Conservation (phyloP, 2,329 filamentous ascomycete genomes). For the Phaeosphaeria sp. region DNA sequence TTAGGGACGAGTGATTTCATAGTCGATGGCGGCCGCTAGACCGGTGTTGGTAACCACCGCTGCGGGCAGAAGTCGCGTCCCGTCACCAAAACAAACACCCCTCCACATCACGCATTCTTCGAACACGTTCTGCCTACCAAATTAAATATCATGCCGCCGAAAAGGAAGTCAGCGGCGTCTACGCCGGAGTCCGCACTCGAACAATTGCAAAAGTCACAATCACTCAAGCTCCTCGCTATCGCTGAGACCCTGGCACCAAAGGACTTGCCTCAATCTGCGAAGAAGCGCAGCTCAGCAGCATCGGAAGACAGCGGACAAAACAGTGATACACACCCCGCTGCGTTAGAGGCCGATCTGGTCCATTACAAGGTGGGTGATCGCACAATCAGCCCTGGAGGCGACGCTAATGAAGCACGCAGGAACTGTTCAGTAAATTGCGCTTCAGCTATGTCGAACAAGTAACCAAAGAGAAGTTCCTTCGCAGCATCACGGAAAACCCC, state of each 20-base stretch:
- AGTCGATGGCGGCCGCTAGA: slow-evolving; percentile 13
- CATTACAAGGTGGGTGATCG: slow-evolving; percentile 73
- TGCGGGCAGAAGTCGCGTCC: slow-evolving; percentile 17
- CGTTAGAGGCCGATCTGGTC: slow-evolving; percentile 79
- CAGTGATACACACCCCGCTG: slow-evolving; percentile 70
- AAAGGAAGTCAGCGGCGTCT: slow-evolving; percentile 26
- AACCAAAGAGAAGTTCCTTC: slow-evolving; percentile 97
- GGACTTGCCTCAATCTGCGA: slow-evolving; percentile 46
- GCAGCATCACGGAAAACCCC: slow-evolving; percentile 87
- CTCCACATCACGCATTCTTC: slow-evolving; percentile 6
- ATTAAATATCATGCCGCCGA: slow-evolving; percentile 29
- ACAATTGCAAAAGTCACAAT: slow-evolving; percentile 65
- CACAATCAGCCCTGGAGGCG: background rate
- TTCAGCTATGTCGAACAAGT: slow-evolving; percentile 99
- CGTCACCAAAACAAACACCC: slow-evolving; percentile 41
- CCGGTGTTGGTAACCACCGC: slow-evolving; percentile 24
- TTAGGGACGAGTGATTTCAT: slow-evolving; percentile 7
- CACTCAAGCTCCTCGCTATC: slow-evolving; percentile 74
- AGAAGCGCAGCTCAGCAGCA: slow-evolving; percentile 59
- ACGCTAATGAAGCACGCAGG: slow-evolving; percentile 52
- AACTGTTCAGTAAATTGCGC: slow-evolving; percentile 93
- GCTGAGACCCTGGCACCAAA: slow-evolving; percentile 74
- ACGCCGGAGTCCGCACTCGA: slow-evolving; percentile 51
- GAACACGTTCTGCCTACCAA: background rate
- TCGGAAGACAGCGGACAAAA: slow-evolving; percentile 74